Evolutionary conservation across 148 eudicot species (phyloP).

Genomic region (Hydrangea macrophylla): DNA sequence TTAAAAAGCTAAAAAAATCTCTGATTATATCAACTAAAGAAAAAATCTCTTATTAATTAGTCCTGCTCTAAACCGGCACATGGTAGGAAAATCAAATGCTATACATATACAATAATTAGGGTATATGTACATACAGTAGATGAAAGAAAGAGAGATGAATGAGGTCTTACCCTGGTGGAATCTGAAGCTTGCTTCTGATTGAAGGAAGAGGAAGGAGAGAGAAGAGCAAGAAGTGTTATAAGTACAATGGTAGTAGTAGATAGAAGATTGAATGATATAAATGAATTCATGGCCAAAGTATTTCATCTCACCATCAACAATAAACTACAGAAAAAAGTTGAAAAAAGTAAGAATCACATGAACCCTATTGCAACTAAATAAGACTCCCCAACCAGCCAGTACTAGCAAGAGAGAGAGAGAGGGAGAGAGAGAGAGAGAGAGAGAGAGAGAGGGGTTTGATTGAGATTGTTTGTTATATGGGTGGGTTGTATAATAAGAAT

Average conservation of each 20-base stretch:
- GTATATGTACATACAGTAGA: too few species aligned
- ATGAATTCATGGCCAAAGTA: constrained; percentile 29
- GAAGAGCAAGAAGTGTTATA: constrained; percentile 20
- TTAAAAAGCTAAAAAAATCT: too few species aligned
- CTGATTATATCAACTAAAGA: too few species aligned
- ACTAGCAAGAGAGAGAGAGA: too few species aligned
- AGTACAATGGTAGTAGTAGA: constrained; percentile 13
- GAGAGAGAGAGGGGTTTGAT: not conserved
- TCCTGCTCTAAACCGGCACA: too few species aligned
- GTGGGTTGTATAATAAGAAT: not conserved
- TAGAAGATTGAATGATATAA: constrained; percentile 9
- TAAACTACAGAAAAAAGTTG: not conserved
- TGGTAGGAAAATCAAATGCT: too few species aligned
- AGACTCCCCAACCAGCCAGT: not conserved
- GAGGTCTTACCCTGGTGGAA: constrained; percentile 36
- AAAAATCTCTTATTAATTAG: too few species aligned
- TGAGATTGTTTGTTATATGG: too few species aligned
- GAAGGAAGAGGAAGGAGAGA: constrained; percentile 38
- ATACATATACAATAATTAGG: too few species aligned
- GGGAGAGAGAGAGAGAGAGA: not conserved
- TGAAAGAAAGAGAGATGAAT: not conserved
- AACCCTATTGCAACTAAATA: not conserved
- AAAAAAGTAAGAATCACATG: not conserved
- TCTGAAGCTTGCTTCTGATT: constrained; percentile 21
- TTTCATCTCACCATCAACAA: constrained; percentile 1